Evolutionary conservation across 495 filamentous ascomycete species (phyloP), one percentile per base, ranked within the genome.

Genomic region (Penicillium verhagenii): DNA sequence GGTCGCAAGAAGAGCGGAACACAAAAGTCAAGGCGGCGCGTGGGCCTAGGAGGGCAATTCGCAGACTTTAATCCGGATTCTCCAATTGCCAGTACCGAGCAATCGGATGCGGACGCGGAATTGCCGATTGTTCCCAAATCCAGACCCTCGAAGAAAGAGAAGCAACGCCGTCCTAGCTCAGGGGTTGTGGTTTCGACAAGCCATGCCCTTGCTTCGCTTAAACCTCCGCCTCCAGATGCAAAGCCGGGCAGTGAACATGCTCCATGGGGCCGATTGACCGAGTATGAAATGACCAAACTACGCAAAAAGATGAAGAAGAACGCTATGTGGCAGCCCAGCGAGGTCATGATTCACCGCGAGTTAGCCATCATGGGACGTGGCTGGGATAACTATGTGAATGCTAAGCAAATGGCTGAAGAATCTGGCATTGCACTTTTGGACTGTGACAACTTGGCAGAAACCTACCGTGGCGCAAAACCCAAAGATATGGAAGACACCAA

Each of bases 251-350:
- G 88, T 61, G 74, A 83, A 53, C 84, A 93, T 62, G 76, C 88
- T 25, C 94, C 94, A 1, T 98, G 94, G 94, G 79, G 93, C 56
- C 87, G 91, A 49, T 79, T 98, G 35, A 97, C 92, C 0, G 83
- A 87, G 23, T 97, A 86, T 72, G 94, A 98, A 61, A 91, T 98
- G 74, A 92, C 91, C 3, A 86, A 85, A 47, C 77, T 98, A 13
- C 81, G 94, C 43, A 97, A 97, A 73, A 82, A 90, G 48, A 98
- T 98, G 94, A 98, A 98, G 76, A 98, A 98, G 81, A 98, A 98
- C 61, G 89, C 93, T 0, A 85, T 92, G 6, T 98, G 94, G 94
- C 86, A 86, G 33, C 94, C 94, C 0, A 96, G 90, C 60, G 90
- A 95, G 56, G 96, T 95, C 0, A 98, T 98, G 94, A 93, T 97